These are phyloP conservation scores for Naganishia antarctica DNA, from an alignment of 768 basidiomycete species.

Conservation along the genomic window DNA sequence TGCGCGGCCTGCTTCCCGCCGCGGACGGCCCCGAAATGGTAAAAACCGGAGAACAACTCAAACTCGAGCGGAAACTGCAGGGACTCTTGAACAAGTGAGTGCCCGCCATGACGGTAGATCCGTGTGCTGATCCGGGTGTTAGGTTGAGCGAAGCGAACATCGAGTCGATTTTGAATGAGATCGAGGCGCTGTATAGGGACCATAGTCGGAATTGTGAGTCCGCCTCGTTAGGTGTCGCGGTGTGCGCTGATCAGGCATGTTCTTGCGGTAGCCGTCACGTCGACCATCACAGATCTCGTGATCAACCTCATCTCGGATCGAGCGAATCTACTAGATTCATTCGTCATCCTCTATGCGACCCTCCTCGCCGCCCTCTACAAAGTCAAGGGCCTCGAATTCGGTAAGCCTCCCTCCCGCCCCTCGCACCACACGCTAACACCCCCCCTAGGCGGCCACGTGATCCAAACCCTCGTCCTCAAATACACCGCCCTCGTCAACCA, in stretches of 20 bases:
- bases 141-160: constrained; percentile 83
- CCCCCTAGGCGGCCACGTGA: constrained; percentile 68
- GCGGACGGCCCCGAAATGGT: constrained; percentile 49
- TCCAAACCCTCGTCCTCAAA: constrained; percentile 64
- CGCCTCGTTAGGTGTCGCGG: constrained; percentile 5
- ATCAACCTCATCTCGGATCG: constrained; percentile 74
- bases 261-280: constrained; percentile 72
- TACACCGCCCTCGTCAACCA: constrained; percentile 51
- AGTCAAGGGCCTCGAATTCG: constrained; percentile 79
- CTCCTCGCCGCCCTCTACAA: constrained; percentile 76
- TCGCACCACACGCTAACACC: background rate
- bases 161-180: constrained; percentile 62
- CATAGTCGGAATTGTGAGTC: constrained; percentile 69
- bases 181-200: constrained; percentile 72
- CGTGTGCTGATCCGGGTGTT: background rate
- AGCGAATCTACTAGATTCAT: constrained; percentile 77
- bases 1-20: constrained; percentile 51
- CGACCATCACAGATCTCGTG: constrained; percentile 68
- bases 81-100: constrained; percentile 73
- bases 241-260: background rate
- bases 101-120: background rate
- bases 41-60: constrained; percentile 53
- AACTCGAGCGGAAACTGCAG: constrained; percentile 71
- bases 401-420: constrained; percentile 52
- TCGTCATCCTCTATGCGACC: constrained; percentile 79